Evolutionary conservation across 2,329 filamentous ascomycete genomes (phyloP).

Genomic region (Penicillium frequentans): DNA sequence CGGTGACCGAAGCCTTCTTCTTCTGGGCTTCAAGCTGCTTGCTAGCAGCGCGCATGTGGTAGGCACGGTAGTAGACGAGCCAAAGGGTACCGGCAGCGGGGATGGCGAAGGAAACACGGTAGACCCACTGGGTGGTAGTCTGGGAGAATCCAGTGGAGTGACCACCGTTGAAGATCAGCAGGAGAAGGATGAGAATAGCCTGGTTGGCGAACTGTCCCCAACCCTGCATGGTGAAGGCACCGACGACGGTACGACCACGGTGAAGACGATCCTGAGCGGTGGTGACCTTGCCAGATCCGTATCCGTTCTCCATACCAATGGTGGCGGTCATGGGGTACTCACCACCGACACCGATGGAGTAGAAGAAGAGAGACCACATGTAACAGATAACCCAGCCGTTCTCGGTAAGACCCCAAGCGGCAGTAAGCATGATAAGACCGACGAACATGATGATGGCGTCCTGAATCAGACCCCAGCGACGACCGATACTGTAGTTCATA

Average conservation of each 20-base stretch:
- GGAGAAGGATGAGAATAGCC: constrained; percentile 77
- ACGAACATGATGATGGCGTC: constrained; percentile 92
- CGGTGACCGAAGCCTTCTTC: constrained; percentile 81
- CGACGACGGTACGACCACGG: constrained; percentile 91
- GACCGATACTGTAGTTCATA: constrained; percentile 65
- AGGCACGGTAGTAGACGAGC: constrained; percentile 93
- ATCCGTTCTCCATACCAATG: constrained; percentile 86
- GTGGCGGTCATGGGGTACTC: constrained; percentile 98
- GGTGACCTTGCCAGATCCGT: constrained; percentile 77
- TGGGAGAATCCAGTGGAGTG: constrained; percentile 69
- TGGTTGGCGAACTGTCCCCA: constrained; percentile 98
- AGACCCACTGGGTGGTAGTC: constrained; percentile 79
- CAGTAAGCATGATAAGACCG: constrained; percentile 85
- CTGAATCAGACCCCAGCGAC: constrained; percentile 92
- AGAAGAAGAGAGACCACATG: constrained; percentile 90
- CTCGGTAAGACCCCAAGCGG: constrained; percentile 80
- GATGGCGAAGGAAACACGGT: constrained; percentile 87
- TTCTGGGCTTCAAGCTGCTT: constrained; percentile 82
- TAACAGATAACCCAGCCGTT: constrained; percentile 98
- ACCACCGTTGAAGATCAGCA: constrained; percentile 84
- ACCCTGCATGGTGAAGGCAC: constrained; percentile 96
- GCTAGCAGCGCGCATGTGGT: constrained; percentile 85
- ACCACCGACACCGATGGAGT: constrained; percentile 66
- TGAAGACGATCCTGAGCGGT: constrained; percentile 91
- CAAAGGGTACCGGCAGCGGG: constrained; percentile 87